A percentile compares a stretch with the other conserved stretches of the same genome.
These are phyloP conservation scores for Komagataella mondaviorum DNA, from an alignment of 805 yeast species.

Conservation along the genomic window DNA sequence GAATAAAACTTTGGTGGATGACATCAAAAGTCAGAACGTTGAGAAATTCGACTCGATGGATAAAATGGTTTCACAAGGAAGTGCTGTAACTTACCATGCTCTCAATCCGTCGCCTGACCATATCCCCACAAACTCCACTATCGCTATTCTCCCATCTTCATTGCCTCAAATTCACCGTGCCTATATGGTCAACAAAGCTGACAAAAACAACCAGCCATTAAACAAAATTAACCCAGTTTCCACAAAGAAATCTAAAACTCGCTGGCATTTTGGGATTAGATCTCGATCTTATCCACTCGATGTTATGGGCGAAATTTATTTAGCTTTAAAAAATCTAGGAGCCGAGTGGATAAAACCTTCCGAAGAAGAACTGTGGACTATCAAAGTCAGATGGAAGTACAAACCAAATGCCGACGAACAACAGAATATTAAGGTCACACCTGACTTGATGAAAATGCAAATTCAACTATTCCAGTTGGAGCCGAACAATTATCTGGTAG, in stretches of 20 bases:
- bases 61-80: slow-evolving; percentile 1
- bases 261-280: slow-evolving; percentile 98
- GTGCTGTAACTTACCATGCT: slow-evolving; percentile 21
- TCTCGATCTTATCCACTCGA: slow-evolving; percentile 93
- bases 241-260: slow-evolving; percentile 77
- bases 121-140: slow-evolving; percentile 59
- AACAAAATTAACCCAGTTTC: slow-evolving; percentile 29
- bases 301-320: slow-evolving; percentile 96
- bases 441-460: slow-evolving; percentile 91
- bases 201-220: slow-evolving; percentile 16
- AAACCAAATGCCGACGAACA: slow-evolving; percentile 7
- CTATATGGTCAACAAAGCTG: slow-evolving; percentile 57
- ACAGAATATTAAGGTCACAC: slow-evolving; percentile 20
- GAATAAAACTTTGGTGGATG: slow-evolving; percentile 57
- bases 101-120: slow-evolving; percentile 29
- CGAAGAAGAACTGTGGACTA: slow-evolving; percentile 93
- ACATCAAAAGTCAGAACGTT: slow-evolving; percentile 31
- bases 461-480: slow-evolving; percentile 92
- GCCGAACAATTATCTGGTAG: slow-evolving; percentile 90
- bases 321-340: slow-evolving; percentile 85
- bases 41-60: slow-evolving; percentile 4
- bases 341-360: slow-evolving; percentile 97
- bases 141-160: slow-evolving; percentile 87
- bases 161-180: slow-evolving; percentile 92
- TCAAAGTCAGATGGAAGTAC: slow-evolving; percentile 88